Evolutionary conservation across 108 stramenopile genomes (phyloP).

Genomic region (Nitzschia sp.): DNA sequence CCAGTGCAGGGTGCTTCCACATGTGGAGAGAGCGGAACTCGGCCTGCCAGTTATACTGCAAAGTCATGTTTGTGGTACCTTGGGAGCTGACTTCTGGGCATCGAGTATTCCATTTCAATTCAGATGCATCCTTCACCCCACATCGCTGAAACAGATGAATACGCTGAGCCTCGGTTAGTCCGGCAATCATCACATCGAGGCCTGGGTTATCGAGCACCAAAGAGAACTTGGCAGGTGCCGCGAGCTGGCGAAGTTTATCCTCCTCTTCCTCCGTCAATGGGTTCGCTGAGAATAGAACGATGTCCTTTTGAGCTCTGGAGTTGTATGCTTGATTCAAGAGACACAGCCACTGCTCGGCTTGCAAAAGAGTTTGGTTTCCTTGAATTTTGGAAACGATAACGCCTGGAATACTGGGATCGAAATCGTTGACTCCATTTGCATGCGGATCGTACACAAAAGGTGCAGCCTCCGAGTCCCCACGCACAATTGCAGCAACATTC

Average conservation of each 20-base stretch:
- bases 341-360: constrained; percentile 35
- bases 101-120: constrained; percentile 31
- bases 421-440: neutral
- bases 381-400: constrained; percentile 57
- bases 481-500: neutral
- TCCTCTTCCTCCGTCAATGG: constrained; percentile 9
- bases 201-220: constrained; percentile 45
- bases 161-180: constrained; percentile 12
- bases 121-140: neutral
- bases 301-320: constrained; percentile 32
- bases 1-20: constrained; percentile 40
- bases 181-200: constrained; percentile 30
- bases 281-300: constrained; percentile 45
- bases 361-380: constrained; percentile 11
- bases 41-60: constrained; percentile 44
- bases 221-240: constrained; percentile 36
- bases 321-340: constrained; percentile 47
- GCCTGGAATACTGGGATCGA: constrained; percentile 4
- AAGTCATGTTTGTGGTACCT: constrained; percentile 6
- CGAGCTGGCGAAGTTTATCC: constrained; percentile 18
- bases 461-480: neutral
- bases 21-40: constrained; percentile 51
- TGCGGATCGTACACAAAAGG: neutral
- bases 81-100: constrained; percentile 23
- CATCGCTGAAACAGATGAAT: constrained; percentile 34